Evolutionary conservation across 148 eudicot species (phyloP).

Genomic region (Rhododendron kiyosumense): DNA sequence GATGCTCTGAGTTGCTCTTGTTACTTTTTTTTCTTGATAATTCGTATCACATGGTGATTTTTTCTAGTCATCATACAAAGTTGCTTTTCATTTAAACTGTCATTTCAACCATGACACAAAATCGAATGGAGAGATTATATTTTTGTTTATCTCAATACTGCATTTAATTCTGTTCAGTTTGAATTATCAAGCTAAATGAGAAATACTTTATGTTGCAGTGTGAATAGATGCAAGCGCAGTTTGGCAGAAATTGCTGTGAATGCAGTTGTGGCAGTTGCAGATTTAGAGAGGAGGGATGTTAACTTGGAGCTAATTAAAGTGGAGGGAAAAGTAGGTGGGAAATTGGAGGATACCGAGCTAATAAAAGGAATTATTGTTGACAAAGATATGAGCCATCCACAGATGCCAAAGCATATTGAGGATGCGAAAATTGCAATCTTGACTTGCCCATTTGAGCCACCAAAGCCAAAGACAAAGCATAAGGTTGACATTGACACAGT

Average conservation of each 20-base stretch:
- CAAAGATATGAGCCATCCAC: slow-evolving; percentile 99
- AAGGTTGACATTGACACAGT: slow-evolving; percentile 98
- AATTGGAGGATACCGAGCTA: slow-evolving; percentile 92
- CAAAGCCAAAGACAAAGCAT: slow-evolving; percentile 99
- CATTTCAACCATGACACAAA: not conserved
- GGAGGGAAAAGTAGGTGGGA: slow-evolving; percentile 97
- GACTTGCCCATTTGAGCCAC: slow-evolving; percentile 98
- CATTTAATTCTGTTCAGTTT: slow-evolving; percentile 25
- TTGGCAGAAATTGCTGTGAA: slow-evolving; percentile 97
- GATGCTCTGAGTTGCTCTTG: not conserved
- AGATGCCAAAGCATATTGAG: slow-evolving; percentile 88
- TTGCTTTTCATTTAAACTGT: not conserved
- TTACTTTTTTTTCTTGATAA: not conserved
- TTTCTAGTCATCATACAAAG: not conserved
- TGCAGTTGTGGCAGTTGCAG: slow-evolving; percentile 92
- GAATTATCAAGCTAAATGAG: slow-evolving; percentile 19
- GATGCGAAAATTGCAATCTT: slow-evolving; percentile 92
- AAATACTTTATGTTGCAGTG: slow-evolving; percentile 45
- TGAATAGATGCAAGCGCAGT: slow-evolving; percentile 89
- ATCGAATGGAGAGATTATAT: not conserved
- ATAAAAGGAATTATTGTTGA: slow-evolving; percentile 94
- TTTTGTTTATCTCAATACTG: not conserved
- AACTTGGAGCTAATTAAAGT: slow-evolving; percentile 90
- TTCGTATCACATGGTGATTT: not conserved
- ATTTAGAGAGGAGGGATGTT: slow-evolving; percentile 93